Base-by-base conservation (phyloP, 2,329 filamentous ascomycete genomes). In the Pochonia chlamydosporia region DNA sequence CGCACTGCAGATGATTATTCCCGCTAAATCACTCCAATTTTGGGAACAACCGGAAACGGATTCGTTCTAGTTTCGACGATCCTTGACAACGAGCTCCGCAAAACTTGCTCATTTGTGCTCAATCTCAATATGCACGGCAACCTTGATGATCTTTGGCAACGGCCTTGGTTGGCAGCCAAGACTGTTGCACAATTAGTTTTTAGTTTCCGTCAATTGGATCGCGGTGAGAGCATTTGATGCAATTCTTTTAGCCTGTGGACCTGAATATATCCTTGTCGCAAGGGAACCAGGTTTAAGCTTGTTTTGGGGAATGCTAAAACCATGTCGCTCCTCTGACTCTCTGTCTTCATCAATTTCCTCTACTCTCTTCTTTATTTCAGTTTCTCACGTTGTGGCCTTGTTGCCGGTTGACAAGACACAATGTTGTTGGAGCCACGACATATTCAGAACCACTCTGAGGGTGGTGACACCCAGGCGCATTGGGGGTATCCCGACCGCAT, bases 401-500 rank as follows among this genome's bases (percentile, higher is more conserved):
- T 21, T 5, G 1, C 20, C 20, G 20, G 23, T 40, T 14, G 14
- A 14, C 37, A 39, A n/a, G n/a, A 8, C 28, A 20, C 40, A 18
- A 44, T 43, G 28, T 20, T 42, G 26, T 23, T 61, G 50, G 52
- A 39, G 49, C 54, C 55, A 51, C 59, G 60, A 23, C 69, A 72
- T 52, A 73, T 74, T 49, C 71, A 74, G 51, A 67, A 74, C 48
- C 63, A 64, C 49, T 63, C 54, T 24, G 60, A 63, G 10, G 67
- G 63, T n/a, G 53, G 54, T 24, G 44, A 48, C n/a, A 47, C 68
- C 13, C 62, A 69, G 46, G 63, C 62, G 31, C 70, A 75, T 56
- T 75, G 72, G 72, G 72, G 72, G 37, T 75, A 74, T 47, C 64
- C 63, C n/a, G 63, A 67, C 52, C 68, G 72, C 21, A 62, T 67